These are phyloP conservation scores for Rhododendron ferrugineum DNA, from an alignment of 148 eudicot species.

Conservation along the genomic window DNA sequence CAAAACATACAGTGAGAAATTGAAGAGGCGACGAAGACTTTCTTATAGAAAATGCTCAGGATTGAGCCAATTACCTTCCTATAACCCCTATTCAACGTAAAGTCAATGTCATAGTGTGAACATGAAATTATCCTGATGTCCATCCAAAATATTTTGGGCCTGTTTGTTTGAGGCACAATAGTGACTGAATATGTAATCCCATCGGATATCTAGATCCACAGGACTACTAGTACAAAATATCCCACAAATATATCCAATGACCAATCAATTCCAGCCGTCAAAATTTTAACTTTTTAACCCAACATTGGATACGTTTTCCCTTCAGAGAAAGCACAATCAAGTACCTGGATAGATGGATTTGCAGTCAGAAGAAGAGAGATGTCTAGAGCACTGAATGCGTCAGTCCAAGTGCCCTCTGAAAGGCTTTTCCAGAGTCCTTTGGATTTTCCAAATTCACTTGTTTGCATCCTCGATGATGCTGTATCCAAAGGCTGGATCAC, in stretches of 20 bases:
- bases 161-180: not conserved
- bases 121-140: not conserved
- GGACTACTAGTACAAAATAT: not conserved
- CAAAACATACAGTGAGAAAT: conserved; percentile 3
- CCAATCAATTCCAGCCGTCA: not conserved
- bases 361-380: conserved; percentile 84
- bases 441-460: conserved; percentile 84
- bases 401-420: conserved; percentile 71
- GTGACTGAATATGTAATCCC: not conserved
- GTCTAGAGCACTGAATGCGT: conserved; percentile 87
- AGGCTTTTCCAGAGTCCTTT: conserved; percentile 86
- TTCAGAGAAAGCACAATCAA: not conserved
- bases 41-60: not conserved
- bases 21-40: not conserved
- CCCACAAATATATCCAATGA: not conserved
- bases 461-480: conserved; percentile 93
- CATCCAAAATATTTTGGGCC: not conserved
- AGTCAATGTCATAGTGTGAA: not conserved
- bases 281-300: not conserved
- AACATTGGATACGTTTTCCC: not conserved
- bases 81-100: not conserved
- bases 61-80: not conserved
- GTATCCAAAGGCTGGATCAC: conserved; percentile 85
- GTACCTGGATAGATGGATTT: conserved; percentile 95
- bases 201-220: not conserved